Base-by-base conservation (phyloP, 768 basidiomycete genomes). In the Mycena crocata region DNA sequence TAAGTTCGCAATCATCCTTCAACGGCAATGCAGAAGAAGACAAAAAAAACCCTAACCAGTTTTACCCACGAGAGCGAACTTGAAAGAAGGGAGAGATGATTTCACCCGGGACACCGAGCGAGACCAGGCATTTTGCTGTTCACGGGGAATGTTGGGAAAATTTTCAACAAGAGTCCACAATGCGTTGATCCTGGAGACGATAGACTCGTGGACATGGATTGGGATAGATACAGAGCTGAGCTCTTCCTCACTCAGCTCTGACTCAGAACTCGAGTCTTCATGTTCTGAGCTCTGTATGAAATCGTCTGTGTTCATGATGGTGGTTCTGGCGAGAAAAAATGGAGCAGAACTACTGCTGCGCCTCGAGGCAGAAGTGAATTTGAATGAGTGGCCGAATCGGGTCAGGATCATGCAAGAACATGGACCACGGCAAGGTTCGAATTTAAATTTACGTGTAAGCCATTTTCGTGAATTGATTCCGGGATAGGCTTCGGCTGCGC, bases 51-150 rank as follows among this genome's bases (percentile, higher is more conserved):
- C 8, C 17, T 24, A 39, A 56, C 63, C 63, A 14, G 63, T 64
- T 50, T 26, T 49, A 2, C 63, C 63, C 14, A 64, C 34, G 55
- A 64, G 15, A 5, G 37, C 63, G 24, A 57, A 64, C 14, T 64
- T 64, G 40, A 23, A 59, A 3, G 42, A 13, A 12, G 57, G 51
- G 3, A 45, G 10, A 19, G 14, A 35, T 14, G 46, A 39, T 30
- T 57, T 19, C 19, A 64, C 9, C 0, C 39, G 46, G 15, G 35
- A 13, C 0, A n/a, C 24, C 10, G 55, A 19, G n/a, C 26, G 57
- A 1, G 5, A 6, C 64, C 64, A 66, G 1, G n/a, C 21, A 19
- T 35, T 54, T 7, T 28, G 51, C 23, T 66, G 64, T 8, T 54
- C 51, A 3, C 40, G 24, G 4, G 65, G 45, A 8, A 67, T 44